These are phyloP conservation scores for Lactifluus piperatus DNA, from an alignment of 768 basidiomycete species.

Conservation along the genomic window DNA sequence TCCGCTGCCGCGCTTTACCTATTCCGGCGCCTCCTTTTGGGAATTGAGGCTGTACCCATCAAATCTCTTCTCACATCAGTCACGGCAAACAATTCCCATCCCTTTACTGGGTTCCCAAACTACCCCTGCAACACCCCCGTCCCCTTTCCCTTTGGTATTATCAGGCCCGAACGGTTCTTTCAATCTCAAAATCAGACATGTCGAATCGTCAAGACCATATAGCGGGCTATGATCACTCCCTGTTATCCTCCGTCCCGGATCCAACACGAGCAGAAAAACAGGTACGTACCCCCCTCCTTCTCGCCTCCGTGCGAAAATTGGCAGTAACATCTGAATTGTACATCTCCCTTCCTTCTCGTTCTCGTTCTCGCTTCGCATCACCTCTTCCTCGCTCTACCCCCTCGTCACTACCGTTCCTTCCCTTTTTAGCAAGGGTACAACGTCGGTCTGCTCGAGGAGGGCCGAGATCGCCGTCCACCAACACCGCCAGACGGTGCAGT, in stretches of 20 bases:
- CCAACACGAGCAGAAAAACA: conserved; percentile 28
- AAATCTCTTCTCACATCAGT: background rate
- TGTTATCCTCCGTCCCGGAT: conserved; percentile 26
- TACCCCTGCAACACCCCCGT: background rate
- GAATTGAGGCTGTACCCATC: background rate
- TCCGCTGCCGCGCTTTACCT: no score
- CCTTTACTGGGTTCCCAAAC: background rate
- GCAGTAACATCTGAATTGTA: no score
- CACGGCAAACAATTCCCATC: background rate
- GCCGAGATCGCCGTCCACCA: conserved; percentile 21
- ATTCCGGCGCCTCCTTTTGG: no score
- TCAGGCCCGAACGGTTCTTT: background rate
- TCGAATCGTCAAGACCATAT: background rate
- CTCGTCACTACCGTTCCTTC: background rate
- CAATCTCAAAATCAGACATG: background rate
- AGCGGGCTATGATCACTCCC: conserved; percentile 24
- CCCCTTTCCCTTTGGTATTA: no score
- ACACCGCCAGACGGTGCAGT: conserved; percentile 14
- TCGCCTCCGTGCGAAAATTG: background rate
- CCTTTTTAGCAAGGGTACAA: conserved; percentile 45
- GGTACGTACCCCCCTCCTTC: conserved; percentile 15
- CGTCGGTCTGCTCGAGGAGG: conserved; percentile 33
- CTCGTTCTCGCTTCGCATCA: background rate
- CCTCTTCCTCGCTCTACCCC: background rate
- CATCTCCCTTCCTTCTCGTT: no score